Evolutionary conservation across 2,329 filamentous ascomycete genomes (phyloP), one percentile per base, ranked within the genome.

Genomic region (Escovopsis weberi): DNA sequence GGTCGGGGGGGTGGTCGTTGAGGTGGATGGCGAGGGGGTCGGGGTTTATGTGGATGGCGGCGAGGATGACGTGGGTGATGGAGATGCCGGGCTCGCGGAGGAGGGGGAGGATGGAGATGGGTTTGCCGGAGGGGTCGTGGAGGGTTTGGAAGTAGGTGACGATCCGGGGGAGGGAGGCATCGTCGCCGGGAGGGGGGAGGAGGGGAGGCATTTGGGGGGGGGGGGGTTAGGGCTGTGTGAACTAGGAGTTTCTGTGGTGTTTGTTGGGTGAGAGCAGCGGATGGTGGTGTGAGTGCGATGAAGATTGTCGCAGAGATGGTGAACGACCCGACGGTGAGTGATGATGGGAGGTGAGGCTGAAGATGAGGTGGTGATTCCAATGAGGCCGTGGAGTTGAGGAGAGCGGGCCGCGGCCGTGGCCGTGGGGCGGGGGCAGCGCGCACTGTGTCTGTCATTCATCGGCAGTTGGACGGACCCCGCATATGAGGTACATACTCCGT

Each of bases 41-140:
- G 6, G 72, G 68, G 59, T 91, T 88, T 51, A 95, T 66, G 61
- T 95, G 88, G 46, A 95, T 77, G 11, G 88, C 87, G 6, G 85
- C 85, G 39, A 95, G 64, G 51, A 94, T 88, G 46, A 94, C 70
- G 62, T 95, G 88, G 0, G 88, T 94, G 26, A 74, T 57, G 33
- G 67, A 59, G 47, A 75, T 69, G 43, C 59, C 58, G 5, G 66
- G 55, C 38, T 68, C 60, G 12, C 59, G 65, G 49, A 76, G 55
- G 43, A 77, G 62, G 1, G 71, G 70, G 3, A 75, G 63, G 46
- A 74, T 61, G 4, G 72, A 74, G 48, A 77, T 67, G 46, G 66
- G 64, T 6, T 61, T 57, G 33, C 64, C 64, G 0, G 51, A 45
- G 6, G 53, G 50, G 48, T 68, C 61, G 53, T 75, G 71, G 30